These are phyloP conservation scores for Echinochloa phyllopogon DNA, from an alignment of 176 grass and related monocot species.

Conservation along the genomic window DNA sequence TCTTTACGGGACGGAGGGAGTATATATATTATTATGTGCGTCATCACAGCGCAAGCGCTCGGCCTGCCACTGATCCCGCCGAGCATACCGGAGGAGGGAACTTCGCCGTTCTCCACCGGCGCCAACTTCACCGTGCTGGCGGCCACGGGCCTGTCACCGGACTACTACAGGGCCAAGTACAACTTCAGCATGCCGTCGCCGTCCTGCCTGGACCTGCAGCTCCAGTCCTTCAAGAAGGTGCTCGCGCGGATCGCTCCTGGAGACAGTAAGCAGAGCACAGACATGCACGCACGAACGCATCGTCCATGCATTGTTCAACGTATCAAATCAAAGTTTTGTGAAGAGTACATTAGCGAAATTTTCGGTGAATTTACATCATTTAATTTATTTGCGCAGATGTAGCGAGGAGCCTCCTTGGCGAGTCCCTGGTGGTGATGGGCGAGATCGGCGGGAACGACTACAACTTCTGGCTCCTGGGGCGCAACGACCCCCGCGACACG, in stretches of 20 bases:
- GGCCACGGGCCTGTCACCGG: constrained; percentile 35
- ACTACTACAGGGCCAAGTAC: constrained; percentile 34
- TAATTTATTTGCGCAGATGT: constrained; percentile 27
- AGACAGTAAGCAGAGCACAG: too few relatives aligned
- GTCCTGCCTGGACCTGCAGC: constrained; percentile 41
- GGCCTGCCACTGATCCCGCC: too few relatives aligned
- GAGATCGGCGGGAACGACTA: constrained; percentile 78
- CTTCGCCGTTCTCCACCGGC: constrained; percentile 42
- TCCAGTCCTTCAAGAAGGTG: constrained; percentile 52
- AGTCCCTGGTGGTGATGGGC: constrained; percentile 57
- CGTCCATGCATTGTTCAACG: too few relatives aligned
- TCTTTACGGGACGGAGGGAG: too few relatives aligned
- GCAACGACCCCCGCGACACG: background rate
- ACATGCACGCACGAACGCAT: too few relatives aligned
- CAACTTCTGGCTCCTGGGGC: constrained; percentile 48
- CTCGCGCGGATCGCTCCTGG: constrained; percentile 41
- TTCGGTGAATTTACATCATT: too few relatives aligned
- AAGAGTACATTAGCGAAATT: too few relatives aligned
- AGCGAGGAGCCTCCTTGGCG: constrained; percentile 25
- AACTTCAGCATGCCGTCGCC: background rate
- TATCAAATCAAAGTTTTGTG: too few relatives aligned
- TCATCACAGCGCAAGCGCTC: too few relatives aligned
- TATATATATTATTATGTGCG: too few relatives aligned
- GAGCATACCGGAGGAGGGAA: background rate
- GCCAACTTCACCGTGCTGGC: constrained; percentile 63